Evolutionary conservation across 2,329 filamentous ascomycete genomes (phyloP), one percentile per base, ranked within the genome.

Genomic region (Aspergillus vadensis): DNA sequence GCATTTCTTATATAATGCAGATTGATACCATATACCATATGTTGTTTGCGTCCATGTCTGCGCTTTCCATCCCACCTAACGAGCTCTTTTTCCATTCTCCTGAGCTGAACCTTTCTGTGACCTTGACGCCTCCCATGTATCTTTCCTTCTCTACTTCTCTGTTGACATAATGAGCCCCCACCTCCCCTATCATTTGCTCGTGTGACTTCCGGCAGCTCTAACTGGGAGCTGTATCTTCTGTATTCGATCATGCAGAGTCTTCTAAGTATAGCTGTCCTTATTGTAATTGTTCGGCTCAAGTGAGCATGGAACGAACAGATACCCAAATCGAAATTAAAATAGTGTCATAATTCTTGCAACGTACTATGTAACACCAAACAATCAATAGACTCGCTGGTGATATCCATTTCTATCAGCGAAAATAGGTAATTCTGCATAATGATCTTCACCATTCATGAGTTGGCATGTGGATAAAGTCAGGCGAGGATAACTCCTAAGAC

Each of bases 1-100:
- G 61, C 60, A 55, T 62, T 65, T 68, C 41, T 55, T 69, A 61
- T 65, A 63, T 68, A 63, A 65, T 69, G 69, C 72, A 70, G 71
- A 69, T 70, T 74, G 73, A 76, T 74, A 76, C 73, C 72, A 73
- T 66, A 70, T 69, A 23, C 63, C 53, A 55, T 19, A 21, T 55
- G 43, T 50, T 69, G 65, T 64, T 64, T 63, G 66, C 61, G 49
- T 55, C 57, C 47, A 44, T 62, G 52, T 57, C 56, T 52, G 44
- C 36, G 51, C 54, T 36, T 32, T 53, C 43, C 30, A 58, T 32
- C 52, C 47, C 48, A 44, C 47, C 41, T 64, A 49, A 61, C 54
- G 57, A 60, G 43, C 54, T 56, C 54, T 57, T 56, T 59, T 27
- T 43, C 43, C 38, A 44, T 57, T 57, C 36, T 59, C 55, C 44